Conservation (phyloP, 2,329 filamentous ascomycete species). For the Teratosphaeria zuluensis region DNA sequence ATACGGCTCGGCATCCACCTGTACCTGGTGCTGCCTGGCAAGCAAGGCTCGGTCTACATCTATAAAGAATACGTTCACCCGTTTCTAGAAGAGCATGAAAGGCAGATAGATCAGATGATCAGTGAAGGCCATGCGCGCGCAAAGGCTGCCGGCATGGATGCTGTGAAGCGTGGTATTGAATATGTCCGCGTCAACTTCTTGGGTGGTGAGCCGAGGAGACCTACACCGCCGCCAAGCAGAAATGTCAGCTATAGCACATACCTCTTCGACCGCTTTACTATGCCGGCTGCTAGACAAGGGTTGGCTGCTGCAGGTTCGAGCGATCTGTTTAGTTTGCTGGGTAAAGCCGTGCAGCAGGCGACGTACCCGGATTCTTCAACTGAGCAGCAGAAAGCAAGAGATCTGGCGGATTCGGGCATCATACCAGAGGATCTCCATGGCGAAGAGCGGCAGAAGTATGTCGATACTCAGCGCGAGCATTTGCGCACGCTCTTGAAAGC, state of each 20-base stretch:
- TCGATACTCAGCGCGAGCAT: slow-evolving; percentile 68
- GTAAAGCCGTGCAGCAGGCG: slow-evolving; percentile 55
- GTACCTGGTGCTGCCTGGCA: slow-evolving; percentile 94
- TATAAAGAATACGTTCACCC: slow-evolving; percentile 82
- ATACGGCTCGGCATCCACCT: slow-evolving; percentile 77
- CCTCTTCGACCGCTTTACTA: slow-evolving; percentile 75
- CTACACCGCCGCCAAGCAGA: slow-evolving; percentile 35
- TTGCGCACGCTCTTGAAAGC: slow-evolving; percentile 65
- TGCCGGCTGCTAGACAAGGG: slow-evolving; percentile 59
- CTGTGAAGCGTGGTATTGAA: slow-evolving; percentile 37
- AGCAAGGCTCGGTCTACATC: slow-evolving; percentile 79
- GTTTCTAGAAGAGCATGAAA: slow-evolving; percentile 78
- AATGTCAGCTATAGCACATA: slow-evolving; percentile 62
- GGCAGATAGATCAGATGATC: slow-evolving; percentile 84
- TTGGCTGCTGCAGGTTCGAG: slow-evolving; percentile 33
- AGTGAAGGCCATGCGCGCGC: slow-evolving; percentile 68
- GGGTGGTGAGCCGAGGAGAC: slow-evolving; percentile 58
- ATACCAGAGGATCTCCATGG: slow-evolving; percentile 61
- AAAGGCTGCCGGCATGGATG: slow-evolving; percentile 62
- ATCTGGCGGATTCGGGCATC: slow-evolving; percentile 51
- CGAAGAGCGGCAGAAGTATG: slow-evolving; percentile 63
- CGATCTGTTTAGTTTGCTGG: slow-evolving; percentile 71
- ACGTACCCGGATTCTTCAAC: slow-evolving; percentile 27
- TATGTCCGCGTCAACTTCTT: slow-evolving; percentile 65
- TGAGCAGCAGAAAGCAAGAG: slow-evolving; percentile 34